A percentile compares a stretch with the other conserved stretches of the same genome.
phyloP scores from a whole-genome alignment of 768 basidiomycete genomes.

The Mycena metata region DNA sequence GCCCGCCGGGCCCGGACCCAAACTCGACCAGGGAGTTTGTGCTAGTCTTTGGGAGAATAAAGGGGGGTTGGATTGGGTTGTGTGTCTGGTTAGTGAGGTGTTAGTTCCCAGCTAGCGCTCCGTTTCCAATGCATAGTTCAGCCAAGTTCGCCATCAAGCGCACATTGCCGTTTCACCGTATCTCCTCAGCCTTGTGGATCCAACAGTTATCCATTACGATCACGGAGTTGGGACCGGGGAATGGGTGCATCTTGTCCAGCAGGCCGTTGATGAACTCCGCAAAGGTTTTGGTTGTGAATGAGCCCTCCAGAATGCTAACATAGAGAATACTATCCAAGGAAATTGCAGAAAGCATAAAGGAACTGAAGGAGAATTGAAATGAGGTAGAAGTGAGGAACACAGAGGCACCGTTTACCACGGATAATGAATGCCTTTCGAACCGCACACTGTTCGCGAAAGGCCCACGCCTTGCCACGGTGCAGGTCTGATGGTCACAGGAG shows the following conservation, averaged over 20 bases:
- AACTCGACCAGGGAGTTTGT: too few species aligned
- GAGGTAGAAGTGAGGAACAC: neutral
- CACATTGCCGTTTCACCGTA: too few species aligned
- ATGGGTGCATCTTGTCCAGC: conserved; percentile 49
- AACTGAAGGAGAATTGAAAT: conserved; percentile 9
- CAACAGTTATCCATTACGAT: conserved; percentile 51
- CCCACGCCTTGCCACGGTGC: conserved; percentile 41
- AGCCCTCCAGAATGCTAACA: conserved; percentile 41
- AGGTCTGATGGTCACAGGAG: conserved; percentile 38
- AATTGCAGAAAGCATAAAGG: conserved; percentile 12
- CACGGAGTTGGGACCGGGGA: conserved; percentile 44
- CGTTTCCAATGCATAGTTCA: too few species aligned
- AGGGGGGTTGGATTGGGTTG: too few species aligned
- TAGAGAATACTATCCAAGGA: conserved; percentile 41
- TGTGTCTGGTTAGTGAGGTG: too few species aligned
- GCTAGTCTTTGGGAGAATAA: too few species aligned
- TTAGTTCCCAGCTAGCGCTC: too few species aligned
- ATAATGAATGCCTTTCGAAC: conserved; percentile 39
- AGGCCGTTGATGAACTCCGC: conserved; percentile 40
- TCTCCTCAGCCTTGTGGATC: conserved; percentile 47
- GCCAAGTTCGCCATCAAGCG: too few species aligned
- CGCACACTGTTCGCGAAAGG: conserved; percentile 38
- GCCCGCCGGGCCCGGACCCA: too few species aligned
- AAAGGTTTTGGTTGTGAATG: conserved; percentile 42
- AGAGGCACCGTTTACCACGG: conserved; percentile 1